Evolutionary conservation across 2,329 filamentous ascomycete genomes (phyloP).

Genomic region (Penicillium sp.): DNA sequence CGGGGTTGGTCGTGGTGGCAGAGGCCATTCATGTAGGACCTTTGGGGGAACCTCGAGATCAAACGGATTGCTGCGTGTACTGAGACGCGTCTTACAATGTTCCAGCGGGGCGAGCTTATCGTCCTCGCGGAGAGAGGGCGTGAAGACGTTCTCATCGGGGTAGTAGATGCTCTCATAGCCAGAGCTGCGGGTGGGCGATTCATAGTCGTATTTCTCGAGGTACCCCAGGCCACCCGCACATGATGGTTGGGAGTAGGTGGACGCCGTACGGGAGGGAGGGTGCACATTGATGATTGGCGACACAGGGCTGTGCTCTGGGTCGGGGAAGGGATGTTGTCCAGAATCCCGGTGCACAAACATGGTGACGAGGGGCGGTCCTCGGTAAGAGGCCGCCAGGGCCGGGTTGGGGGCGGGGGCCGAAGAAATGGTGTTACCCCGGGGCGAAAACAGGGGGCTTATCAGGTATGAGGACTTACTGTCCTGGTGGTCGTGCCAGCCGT

Average conservation of each 20-base stretch:
- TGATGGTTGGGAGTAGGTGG: slow-evolving; percentile 26
- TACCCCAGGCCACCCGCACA: slow-evolving; percentile 7
- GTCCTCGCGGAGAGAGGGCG: slow-evolving; percentile 13
- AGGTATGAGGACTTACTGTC: slow-evolving; percentile 18
- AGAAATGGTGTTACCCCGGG: slow-evolving; percentile 6
- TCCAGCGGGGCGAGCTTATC: slow-evolving; percentile 9
- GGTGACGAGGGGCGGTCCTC: slow-evolving; percentile 16
- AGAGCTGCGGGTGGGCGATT: slow-evolving; percentile 12
- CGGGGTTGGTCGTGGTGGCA: neutral
- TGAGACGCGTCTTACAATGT: slow-evolving; percentile 27
- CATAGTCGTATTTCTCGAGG: slow-evolving; percentile 23
- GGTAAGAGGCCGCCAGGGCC: slow-evolving; percentile 13
- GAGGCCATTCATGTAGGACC: slow-evolving; percentile 34
- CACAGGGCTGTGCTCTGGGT: slow-evolving; percentile 14
- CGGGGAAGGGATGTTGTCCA: slow-evolving; percentile 1
- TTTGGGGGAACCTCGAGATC: slow-evolving; percentile 43
- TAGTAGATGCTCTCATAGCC: slow-evolving; percentile 11
- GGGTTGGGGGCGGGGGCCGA: slow-evolving; percentile 15
- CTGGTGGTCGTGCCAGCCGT: slow-evolving; percentile 16
- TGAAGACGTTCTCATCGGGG: slow-evolving; percentile 8
- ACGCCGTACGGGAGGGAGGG: slow-evolving; percentile 24
- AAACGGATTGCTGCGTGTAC: slow-evolving; percentile 44
- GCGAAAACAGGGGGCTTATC: slow-evolving; percentile 4
- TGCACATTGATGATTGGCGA: slow-evolving; percentile 23
- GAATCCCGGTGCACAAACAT: slow-evolving; percentile 9